Evolutionary conservation across 2,329 filamentous ascomycete genomes (phyloP).

Genomic region (Didymella keratinophila): DNA sequence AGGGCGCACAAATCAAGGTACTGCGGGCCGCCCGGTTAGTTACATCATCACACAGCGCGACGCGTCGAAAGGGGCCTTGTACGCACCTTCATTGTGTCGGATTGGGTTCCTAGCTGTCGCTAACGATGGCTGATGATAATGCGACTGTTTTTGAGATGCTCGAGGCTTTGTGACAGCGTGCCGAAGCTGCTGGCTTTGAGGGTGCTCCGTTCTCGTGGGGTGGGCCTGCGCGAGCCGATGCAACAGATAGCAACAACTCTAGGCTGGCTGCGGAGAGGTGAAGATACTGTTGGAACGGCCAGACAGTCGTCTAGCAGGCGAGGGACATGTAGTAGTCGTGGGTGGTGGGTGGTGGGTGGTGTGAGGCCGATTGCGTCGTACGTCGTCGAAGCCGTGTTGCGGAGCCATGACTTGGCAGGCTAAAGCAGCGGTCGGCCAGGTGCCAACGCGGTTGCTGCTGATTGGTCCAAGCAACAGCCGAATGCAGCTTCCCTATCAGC

Average conservation of each 20-base stretch:
- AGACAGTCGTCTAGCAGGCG: slow-evolving; percentile 52
- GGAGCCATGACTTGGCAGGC: slow-evolving; percentile 27
- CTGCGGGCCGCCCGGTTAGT: slow-evolving; percentile 59
- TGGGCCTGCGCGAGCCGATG: slow-evolving; percentile 47
- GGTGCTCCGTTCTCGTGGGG: slow-evolving; percentile 43
- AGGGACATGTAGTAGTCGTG: slow-evolving; percentile 37
- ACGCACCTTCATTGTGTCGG: slow-evolving; percentile 51
- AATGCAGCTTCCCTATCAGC: slow-evolving; percentile 24
- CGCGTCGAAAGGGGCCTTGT: slow-evolving; percentile 22
- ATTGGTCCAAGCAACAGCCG: slow-evolving; percentile 36
- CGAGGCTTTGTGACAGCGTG: slow-evolving; percentile 25
- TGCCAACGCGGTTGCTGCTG: slow-evolving; percentile 18
- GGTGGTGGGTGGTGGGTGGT: slow-evolving; percentile 27
- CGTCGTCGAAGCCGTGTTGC: slow-evolving; percentile 33
- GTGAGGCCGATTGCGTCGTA: slow-evolving; percentile 32
- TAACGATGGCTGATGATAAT: slow-evolving; percentile 10
- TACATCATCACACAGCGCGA: slow-evolving; percentile 34
- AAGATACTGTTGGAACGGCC: slow-evolving; percentile 47
- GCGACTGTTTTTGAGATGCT: slow-evolving; percentile 12
- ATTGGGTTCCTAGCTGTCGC: slow-evolving; percentile 7
- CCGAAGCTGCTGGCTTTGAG: slow-evolving; percentile 32
- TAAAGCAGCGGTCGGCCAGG: slow-evolving; percentile 34
- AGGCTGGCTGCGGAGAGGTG: slow-evolving; percentile 54
- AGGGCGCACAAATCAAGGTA: slow-evolving; percentile 92
- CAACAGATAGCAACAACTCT: slow-evolving; percentile 50